Conservation (phyloP, 2,329 filamentous ascomycete genomes). For the Ophiostoma ulmi region DNA sequence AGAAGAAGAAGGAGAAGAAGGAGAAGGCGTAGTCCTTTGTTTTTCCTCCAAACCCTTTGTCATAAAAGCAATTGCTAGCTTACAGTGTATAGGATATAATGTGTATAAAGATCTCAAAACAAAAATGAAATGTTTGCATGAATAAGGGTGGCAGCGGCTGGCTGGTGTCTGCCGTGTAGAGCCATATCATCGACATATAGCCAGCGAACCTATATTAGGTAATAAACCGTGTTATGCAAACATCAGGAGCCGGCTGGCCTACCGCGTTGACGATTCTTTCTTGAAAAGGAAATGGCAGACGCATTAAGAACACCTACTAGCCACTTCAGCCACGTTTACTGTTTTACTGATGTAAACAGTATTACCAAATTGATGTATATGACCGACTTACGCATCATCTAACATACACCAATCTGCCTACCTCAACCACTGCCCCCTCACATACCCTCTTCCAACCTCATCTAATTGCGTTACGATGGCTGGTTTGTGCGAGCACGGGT, state of each 20-base stretch:
- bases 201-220: background rate
- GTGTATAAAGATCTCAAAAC: slow-evolving; percentile 32
- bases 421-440: background rate
- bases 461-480: background rate
- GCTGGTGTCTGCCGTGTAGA: background rate
- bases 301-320: background rate
- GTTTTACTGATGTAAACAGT: background rate
- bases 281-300: background rate
- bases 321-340: background rate
- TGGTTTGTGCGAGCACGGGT: background rate
- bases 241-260: background rate
- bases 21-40: slow-evolving; percentile 15
- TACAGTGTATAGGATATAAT: slow-evolving; percentile 16
- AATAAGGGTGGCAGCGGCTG: background rate
- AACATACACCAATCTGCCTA: background rate
- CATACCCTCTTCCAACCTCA: background rate
- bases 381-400: background rate
- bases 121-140: slow-evolving; percentile 4
- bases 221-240: background rate
- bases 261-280: background rate
- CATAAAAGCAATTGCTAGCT: background rate
- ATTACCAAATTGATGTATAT: background rate
- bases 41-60: background rate
- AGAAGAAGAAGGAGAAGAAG: slow-evolving; percentile 13
- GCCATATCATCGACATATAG: background rate